phyloP scores from a whole-genome alignment of 1,139 yeast genomes.

The Kazachstania sp. region DNA sequence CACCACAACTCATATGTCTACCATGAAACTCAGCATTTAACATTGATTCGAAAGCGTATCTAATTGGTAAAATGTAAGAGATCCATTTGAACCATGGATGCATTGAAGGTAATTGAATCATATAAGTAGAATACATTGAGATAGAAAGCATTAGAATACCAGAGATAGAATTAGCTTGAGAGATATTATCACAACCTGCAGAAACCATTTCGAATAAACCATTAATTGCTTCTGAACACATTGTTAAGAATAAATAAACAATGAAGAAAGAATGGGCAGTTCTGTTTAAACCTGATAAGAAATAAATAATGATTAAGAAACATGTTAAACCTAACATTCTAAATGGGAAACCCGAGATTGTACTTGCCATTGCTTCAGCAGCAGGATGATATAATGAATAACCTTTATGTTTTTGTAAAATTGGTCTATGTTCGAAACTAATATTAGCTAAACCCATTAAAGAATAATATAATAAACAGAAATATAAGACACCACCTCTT shows the following conservation, averaged over 20 bases:
- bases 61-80: conserved; percentile 47
- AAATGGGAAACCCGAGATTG: conserved; percentile 42
- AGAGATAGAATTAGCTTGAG: conserved; percentile 46
- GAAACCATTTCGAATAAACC: conserved; percentile 45
- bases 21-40: conserved; percentile 50
- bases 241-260: conserved; percentile 38
- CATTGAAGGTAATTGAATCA: conserved; percentile 51
- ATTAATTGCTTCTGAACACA: conserved; percentile 37
- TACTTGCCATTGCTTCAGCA: conserved; percentile 46
- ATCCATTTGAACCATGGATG: conserved; percentile 63
- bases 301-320: conserved; percentile 43
- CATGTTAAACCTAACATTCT: conserved; percentile 38
- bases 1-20: conserved; percentile 44
- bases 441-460: conserved; percentile 50
- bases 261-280: conserved; percentile 50
- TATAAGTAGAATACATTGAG: conserved; percentile 46
- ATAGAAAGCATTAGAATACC: conserved; percentile 43
- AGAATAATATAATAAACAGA: conserved; percentile 45
- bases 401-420: conserved; percentile 47
- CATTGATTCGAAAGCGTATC: conserved; percentile 51
- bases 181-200: conserved; percentile 37
- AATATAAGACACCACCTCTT: conserved; percentile 51
- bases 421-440: conserved; percentile 44
- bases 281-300: conserved; percentile 42
- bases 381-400: conserved; percentile 52